Conservation (phyloP, 139 green algal species). For the Edaphochlamys debaryana region DNA sequence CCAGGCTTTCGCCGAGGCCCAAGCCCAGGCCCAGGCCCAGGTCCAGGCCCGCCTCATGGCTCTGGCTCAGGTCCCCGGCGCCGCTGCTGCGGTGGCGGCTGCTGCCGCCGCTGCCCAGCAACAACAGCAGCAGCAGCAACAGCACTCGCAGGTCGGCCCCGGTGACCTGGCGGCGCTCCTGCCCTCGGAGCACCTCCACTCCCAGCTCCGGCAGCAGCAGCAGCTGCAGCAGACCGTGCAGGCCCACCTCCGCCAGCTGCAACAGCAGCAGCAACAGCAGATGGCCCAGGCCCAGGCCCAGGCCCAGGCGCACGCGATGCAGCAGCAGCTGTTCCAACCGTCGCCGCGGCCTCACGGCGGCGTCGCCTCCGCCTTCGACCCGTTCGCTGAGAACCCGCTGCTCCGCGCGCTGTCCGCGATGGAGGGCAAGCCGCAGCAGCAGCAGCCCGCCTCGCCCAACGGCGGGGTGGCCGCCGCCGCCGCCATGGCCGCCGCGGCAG, state of each 20-base stretch:
- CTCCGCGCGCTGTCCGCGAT: conserved; percentile 41
- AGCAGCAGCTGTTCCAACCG: conserved; percentile 1
- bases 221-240: background rate
- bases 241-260: conserved; percentile 5
- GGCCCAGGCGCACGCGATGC: background rate
- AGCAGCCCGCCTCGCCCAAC: background rate
- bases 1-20: background rate
- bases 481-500: background rate
- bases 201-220: background rate
- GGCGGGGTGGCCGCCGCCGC: too few species aligned
- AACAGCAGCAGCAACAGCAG: background rate
- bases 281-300: background rate
- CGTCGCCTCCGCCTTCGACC: conserved; percentile 33
- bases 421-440: conserved; percentile 2
- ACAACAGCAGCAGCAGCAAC: conserved; percentile 9
- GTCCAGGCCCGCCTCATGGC: conserved; percentile 13
- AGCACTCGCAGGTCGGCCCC: background rate
- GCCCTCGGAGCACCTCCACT: conserved; percentile 21
- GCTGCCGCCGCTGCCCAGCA: background rate
- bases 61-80: background rate
- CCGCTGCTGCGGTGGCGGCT: background rate
- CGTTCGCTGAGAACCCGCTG: conserved; percentile 54
- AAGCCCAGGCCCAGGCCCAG: background rate
- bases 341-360: background rate
- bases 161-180: background rate